Percentiles rank a stretch among this genome's conserved stretches.
These are phyloP conservation scores for Fusarium sp. DNA, from an alignment of 2,329 filamentous ascomycete genomes.

Conservation along the genomic window DNA sequence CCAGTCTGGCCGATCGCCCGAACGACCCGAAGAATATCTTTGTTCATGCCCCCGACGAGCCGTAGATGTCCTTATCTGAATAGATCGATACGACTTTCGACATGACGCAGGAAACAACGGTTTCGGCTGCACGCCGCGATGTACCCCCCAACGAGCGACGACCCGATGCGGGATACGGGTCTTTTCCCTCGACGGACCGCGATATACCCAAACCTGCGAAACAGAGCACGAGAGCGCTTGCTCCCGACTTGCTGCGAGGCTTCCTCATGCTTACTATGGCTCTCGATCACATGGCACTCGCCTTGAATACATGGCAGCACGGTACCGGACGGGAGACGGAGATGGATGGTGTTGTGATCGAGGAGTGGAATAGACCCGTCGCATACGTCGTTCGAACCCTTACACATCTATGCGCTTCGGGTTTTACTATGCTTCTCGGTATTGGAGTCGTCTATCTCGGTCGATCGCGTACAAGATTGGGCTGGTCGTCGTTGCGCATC, in stretches of 20 bases:
- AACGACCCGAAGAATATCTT: constrained; percentile 13
- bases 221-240: constrained; percentile 50
- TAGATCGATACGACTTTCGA: background rate
- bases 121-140: background rate
- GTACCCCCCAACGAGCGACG: background rate
- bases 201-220: constrained; percentile 29
- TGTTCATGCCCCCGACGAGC: background rate
- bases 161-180: constrained; percentile 12
- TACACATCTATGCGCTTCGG: constrained; percentile 59
- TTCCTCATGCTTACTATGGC: constrained; percentile 60
- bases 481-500: constrained; percentile 53
- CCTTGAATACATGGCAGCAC: constrained; percentile 56
- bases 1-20: constrained; percentile 24
- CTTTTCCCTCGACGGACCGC: constrained; percentile 9
- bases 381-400: constrained; percentile 56
- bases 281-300: constrained; percentile 56
- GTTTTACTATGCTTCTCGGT: constrained; percentile 60
- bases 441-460: constrained; percentile 60
- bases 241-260: constrained; percentile 59
- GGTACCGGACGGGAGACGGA: constrained; percentile 54
- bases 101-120: background rate
- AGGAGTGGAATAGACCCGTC: constrained; percentile 52
- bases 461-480: constrained; percentile 54
- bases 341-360: constrained; percentile 50
- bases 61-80: background rate